phyloP scores from a whole-genome alignment of 306 rosid species.

The Neltuma alba region DNA sequence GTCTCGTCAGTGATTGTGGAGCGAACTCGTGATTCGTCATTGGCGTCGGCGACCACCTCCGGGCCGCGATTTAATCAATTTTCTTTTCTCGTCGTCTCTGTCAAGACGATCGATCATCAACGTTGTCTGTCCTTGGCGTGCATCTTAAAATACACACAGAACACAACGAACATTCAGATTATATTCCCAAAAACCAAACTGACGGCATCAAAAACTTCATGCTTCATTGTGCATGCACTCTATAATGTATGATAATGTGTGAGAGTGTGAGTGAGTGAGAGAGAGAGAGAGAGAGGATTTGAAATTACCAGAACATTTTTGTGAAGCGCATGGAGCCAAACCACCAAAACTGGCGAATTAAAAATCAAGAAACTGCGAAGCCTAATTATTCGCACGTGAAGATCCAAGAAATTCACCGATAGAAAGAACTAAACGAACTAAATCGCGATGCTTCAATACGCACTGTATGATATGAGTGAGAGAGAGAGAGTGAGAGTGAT shows the following conservation, averaged over 20 bases:
- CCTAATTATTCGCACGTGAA: too few relatives aligned
- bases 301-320: background rate
- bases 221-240: background rate
- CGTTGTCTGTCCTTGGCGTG: background rate
- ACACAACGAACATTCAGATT: background rate
- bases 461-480: background rate
- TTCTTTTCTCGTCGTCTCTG: background rate
- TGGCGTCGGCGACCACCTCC: conserved; percentile 32
- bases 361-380: background rate
- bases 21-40: conserved; percentile 67
- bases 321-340: too few relatives aligned
- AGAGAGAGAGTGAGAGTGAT: background rate
- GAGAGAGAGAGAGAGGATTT: background rate
- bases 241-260: background rate
- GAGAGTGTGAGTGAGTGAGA: background rate
- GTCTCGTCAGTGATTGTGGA: conserved; percentile 60
- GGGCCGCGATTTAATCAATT: conserved; percentile 1
- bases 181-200: background rate
- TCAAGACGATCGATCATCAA: background rate
- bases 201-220: background rate
- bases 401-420: too few relatives aligned
- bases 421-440: background rate
- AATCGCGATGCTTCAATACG: background rate
- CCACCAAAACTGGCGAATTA: background rate
- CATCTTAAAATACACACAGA: background rate